A percentile compares a stretch with the other conserved stretches of the same genome.
phyloP scores from a whole-genome alignment of 2,329 filamentous ascomycete genomes.

The Hortaea werneckii region DNA sequence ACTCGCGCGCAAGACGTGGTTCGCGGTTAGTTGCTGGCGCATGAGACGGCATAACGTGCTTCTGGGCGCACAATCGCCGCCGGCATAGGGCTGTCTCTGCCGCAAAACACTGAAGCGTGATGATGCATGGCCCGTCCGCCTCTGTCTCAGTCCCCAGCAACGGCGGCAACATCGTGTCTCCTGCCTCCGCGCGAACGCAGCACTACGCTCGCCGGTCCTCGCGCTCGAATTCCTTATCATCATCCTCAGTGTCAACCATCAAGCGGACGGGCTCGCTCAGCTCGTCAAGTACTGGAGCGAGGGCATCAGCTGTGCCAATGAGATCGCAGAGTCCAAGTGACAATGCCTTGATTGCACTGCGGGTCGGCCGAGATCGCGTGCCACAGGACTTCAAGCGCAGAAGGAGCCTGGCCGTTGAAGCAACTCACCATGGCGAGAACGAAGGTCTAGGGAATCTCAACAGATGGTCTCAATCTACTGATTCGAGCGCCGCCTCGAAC shows the following conservation, averaged over 20 bases:
- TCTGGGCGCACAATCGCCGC: conserved; percentile 5
- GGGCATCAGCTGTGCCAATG: conserved; percentile 16
- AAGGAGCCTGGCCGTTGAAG: conserved; percentile 33
- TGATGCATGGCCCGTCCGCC: conserved; percentile 11
- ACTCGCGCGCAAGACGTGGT: background rate
- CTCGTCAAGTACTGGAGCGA: conserved; percentile 18
- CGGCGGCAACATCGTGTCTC: background rate
- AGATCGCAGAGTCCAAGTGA: conserved; percentile 15
- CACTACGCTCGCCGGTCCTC: conserved; percentile 19
- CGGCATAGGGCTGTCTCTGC: conserved; percentile 1
- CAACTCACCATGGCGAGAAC: conserved; percentile 24
- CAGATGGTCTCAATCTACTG: conserved; percentile 49
- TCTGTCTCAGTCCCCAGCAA: conserved; percentile 10
- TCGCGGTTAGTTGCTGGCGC: conserved; percentile 6
- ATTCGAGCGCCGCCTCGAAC: conserved; percentile 37
- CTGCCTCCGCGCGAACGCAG: conserved; percentile 5
- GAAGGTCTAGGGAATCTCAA: conserved; percentile 43
- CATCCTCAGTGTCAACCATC: conserved; percentile 32
- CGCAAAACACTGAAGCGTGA: conserved; percentile 1
- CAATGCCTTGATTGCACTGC: conserved; percentile 14
- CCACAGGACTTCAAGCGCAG: conserved; percentile 22
- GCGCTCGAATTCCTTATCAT: conserved; percentile 35
- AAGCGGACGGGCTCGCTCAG: conserved; percentile 31
- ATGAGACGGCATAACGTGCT: conserved; percentile 8
- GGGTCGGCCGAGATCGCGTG: conserved; percentile 13